Percentiles rank a stretch among this genome's conserved stretches.
Evolutionary conservation across 1,284 basidiomycete genomes (phyloP).

Genomic region (Sanghuangporus baumii): DNA sequence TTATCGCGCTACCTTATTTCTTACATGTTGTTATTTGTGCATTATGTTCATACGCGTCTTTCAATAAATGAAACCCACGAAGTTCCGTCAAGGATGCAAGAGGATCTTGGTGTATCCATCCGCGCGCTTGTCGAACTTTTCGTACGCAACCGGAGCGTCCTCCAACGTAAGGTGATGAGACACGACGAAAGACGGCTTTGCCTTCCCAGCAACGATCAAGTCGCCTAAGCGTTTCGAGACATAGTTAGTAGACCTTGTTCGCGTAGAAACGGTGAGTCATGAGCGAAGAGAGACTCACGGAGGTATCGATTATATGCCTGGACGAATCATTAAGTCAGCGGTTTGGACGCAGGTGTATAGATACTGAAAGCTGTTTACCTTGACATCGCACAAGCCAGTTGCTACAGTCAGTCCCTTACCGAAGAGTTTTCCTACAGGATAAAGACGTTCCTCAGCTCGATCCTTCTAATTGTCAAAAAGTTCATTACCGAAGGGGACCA

Average conservation of each 20-base stretch:
- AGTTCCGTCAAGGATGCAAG: conserved; percentile 35
- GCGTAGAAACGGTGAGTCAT: no score
- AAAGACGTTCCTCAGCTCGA: background rate
- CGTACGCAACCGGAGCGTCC: conserved; percentile 42
- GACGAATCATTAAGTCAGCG: background rate
- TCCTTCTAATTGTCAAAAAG: background rate
- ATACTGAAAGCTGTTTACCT: conserved; percentile 28
- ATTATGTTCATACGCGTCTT: background rate
- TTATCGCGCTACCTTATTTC: no score
- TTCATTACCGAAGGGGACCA: conserved; percentile 41
- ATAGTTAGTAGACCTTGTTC: no score
- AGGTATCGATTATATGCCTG: conserved; percentile 47
- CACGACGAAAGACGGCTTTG: conserved; percentile 47
- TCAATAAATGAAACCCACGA: background rate
- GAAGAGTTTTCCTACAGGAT: conserved; percentile 37
- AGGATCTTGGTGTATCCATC: conserved; percentile 48
- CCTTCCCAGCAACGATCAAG: conserved; percentile 44
- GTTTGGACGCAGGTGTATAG: background rate
- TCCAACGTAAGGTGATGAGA: conserved; percentile 43
- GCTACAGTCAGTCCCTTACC: conserved; percentile 46
- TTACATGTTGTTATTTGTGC: no score
- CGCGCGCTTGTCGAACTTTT: conserved; percentile 44
- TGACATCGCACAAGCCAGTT: conserved; percentile 52
- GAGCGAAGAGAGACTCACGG: conserved; percentile 20
- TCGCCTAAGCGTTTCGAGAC: conserved; percentile 23